Conservation (phyloP, 2,329 filamentous ascomycete species). For the Verticillium zaregamsianum region DNA sequence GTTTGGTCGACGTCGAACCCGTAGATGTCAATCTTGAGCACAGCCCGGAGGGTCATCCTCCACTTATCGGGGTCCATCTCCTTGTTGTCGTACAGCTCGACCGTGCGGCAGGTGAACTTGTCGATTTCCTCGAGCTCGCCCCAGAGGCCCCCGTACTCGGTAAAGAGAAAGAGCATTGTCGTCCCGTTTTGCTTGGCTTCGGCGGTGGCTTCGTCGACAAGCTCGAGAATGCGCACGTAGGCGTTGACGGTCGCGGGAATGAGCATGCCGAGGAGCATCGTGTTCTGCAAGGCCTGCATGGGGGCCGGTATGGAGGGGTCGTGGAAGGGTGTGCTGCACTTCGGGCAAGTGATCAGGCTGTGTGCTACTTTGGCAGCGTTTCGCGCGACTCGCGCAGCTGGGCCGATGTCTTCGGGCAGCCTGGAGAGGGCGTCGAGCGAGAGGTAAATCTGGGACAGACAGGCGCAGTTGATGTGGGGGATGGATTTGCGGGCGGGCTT, state of each 20-base stretch:
- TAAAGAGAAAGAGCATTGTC: conserved; percentile 39
- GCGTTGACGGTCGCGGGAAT: conserved; percentile 54
- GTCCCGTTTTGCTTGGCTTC: conserved; percentile 36
- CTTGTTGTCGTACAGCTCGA: conserved; percentile 32
- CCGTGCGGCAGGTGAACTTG: conserved; percentile 19
- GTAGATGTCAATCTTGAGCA: conserved; percentile 55
- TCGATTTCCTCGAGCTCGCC: conserved; percentile 23
- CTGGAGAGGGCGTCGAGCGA: conserved; percentile 45
- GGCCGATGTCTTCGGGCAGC: conserved; percentile 38
- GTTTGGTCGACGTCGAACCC: conserved; percentile 31
- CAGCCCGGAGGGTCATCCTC: conserved; percentile 47
- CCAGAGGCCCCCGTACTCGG: conserved; percentile 46
- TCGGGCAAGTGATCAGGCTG: conserved; percentile 44
- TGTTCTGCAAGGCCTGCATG: conserved; percentile 51
- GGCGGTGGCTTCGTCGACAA: conserved; percentile 49
- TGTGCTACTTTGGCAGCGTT: conserved; percentile 44
- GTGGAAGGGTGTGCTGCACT: conserved; percentile 39
- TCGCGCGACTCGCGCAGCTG: conserved; percentile 44
- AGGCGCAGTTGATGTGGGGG: conserved; percentile 33
- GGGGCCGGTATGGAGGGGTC: conserved; percentile 30
- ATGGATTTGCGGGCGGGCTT: neutral
- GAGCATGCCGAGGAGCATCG: conserved; percentile 55
- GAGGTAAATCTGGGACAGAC: conserved; percentile 45
- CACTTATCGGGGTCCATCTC: conserved; percentile 49
- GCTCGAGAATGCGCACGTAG: conserved; percentile 49